These are phyloP conservation scores for Tolypocladium paradoxum DNA, from an alignment of 2,329 filamentous ascomycete genomes.

Conservation along the genomic window DNA sequence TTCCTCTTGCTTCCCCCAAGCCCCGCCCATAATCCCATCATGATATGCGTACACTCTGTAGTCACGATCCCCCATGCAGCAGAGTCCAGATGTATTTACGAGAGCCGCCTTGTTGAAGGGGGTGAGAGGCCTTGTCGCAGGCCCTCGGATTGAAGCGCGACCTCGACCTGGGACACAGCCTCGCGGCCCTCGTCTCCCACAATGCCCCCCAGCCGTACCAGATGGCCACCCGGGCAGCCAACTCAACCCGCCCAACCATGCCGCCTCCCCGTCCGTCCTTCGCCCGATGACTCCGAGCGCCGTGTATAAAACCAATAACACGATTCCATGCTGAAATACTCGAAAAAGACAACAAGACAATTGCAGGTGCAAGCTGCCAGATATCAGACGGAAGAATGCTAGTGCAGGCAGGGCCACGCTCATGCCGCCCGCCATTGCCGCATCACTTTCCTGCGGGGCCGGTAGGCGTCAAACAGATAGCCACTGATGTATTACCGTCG, in stretches of 20 bases:
- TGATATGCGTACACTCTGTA: constrained; percentile 31
- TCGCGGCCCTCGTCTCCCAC: background rate
- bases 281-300: constrained; percentile 30
- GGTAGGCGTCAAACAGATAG: constrained; percentile 6
- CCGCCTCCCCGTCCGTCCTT: constrained; percentile 20
- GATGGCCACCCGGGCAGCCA: constrained; percentile 15
- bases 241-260: constrained; percentile 25
- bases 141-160: background rate
- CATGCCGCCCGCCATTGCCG: background rate
- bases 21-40: constrained; percentile 22
- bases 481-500: constrained; percentile 23
- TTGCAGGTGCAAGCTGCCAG: constrained; percentile 13
- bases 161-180: background rate
- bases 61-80: constrained; percentile 15
- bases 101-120: background rate
- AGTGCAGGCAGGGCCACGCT: background rate
- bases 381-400: constrained; percentile 16
- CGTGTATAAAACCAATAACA: constrained; percentile 26
- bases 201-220: background rate
- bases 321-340: constrained; percentile 22
- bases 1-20: constrained; percentile 17
- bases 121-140: background rate
- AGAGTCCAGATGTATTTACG: constrained; percentile 7
- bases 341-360: constrained; percentile 21
- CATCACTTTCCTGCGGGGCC: background rate